Base-by-base conservation (phyloP, 352 stramenopile genomes). In the Phytophthora pini region DNA sequence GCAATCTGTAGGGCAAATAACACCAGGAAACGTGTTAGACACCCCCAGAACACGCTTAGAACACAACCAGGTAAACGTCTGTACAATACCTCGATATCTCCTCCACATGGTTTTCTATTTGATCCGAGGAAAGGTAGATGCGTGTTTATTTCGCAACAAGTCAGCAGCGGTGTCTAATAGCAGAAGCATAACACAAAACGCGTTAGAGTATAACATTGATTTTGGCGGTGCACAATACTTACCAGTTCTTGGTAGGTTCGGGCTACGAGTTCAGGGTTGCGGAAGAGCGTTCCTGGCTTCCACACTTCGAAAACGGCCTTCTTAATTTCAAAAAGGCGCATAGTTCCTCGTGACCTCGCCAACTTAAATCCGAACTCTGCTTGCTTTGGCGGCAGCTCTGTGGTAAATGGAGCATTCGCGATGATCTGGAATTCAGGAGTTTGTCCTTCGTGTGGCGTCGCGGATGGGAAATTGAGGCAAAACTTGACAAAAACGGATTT, bases 321-420 rank as follows among this genome's bases (percentile, higher is more conserved):
- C 56, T 91, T 90, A 17, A 94, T 88, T 66, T 92, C 84, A 65
- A 90, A 89, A n/a, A 94, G 64, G 2, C 85, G 84, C 39, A 89
- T 77, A 0, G 81, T 90, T 11, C 87, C 87, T 39, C 84, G 76
- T 12, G 74, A 82, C 26, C 87, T 76, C 48, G 87, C 63, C 2
- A 94, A 56, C 52, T 77, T 81, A 26, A 90, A 87, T 15, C 56
- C 52, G 36, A 82, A 89, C 11, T 27, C 24, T 26, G 66, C 76
- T 17, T 79, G 60, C 5, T n/a, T 67, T 7, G 50, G 44, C 9
- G 77, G 45, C 8, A 71, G 50, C 2, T 70, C 54, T 1, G 60
- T 72, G 2, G 40, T 54, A 65, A 75, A 83, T 38, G 79, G 73
- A 3, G 64, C 36, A 11, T 56, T 71, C 1, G 54, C 34, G 2